These are phyloP conservation scores for Oxytropis ochrocephala DNA, from an alignment of 306 rosid species.

Conservation along the genomic window DNA sequence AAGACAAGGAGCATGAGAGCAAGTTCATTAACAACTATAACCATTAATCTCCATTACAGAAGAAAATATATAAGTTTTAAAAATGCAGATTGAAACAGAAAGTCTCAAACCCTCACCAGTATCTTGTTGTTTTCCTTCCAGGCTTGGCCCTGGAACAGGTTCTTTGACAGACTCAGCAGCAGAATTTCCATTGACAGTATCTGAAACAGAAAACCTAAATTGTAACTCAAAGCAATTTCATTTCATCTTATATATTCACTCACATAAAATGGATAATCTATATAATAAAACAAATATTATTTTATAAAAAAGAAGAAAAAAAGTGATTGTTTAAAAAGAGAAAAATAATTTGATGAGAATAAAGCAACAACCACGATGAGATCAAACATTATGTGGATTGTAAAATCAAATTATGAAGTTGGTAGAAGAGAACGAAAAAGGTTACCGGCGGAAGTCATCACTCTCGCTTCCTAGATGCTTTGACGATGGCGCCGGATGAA, in stretches of 20 bases:
- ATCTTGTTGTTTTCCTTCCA: conserved; percentile 38
- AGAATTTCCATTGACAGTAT: conserved; percentile 36
- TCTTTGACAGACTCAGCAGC: conserved; percentile 37
- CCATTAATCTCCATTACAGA: not conserved
- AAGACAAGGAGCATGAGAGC: conserved; percentile 18
- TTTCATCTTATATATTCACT: conserved; percentile 9
- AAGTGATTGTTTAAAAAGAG: not conserved
- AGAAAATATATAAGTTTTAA: not conserved
- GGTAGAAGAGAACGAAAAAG: not conserved
- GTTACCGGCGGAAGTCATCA: too few relatives aligned
- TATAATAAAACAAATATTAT: not conserved
- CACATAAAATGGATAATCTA: not conserved
- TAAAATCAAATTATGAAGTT: not conserved
- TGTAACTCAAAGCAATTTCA: conserved; percentile 1
- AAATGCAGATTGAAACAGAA: conserved; percentile 10
- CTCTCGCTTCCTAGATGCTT: too few relatives aligned
- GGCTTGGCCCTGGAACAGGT: conserved; percentile 30
- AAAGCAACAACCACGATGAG: not conserved
- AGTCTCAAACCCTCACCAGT: conserved; percentile 36
- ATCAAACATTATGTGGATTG: not conserved
- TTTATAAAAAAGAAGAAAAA: not conserved
- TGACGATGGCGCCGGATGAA: too few relatives aligned
- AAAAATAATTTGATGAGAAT: not conserved
- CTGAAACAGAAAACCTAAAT: conserved; percentile 34
- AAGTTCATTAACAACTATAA: conserved; percentile 7